Evolutionary conservation across 176 grass and related monocot genomes (phyloP), one percentile per base, ranked within the genome.

Genomic region (Alloteropsis semialata): DNA sequence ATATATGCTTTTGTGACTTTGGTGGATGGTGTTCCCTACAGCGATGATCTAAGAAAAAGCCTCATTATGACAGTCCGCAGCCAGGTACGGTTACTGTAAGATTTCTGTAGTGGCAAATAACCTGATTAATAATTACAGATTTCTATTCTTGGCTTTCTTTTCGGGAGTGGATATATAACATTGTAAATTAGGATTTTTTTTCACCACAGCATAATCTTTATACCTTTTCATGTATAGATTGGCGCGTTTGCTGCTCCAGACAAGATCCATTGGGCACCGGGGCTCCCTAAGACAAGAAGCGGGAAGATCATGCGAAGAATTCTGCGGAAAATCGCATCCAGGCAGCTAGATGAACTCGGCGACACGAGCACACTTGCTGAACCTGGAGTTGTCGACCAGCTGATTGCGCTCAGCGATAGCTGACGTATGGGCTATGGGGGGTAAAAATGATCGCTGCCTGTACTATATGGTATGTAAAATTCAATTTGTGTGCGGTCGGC

Each of bases 281-380:
- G 91, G 57, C 91, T 99, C n/a, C 96, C 96, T 3, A 99, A 99
- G 76, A 99, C 96, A 49, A 80, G 96, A 83, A 99, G 96, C 32
- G 96, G 96, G 41, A 99, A 99, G 86, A 99, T 99, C 74, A 99
- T 99, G 96, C 79, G 96, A 62, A 93, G 96, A 81, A 96, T 99
- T 69, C 59, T 99, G 70, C 82, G 93, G 28, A 99, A 99, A 84
- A 96, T 99, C 10, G 96, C 96, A n/a, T 86, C 93, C 2, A 92
- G 85, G 81, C 96, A 99, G 49, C 77, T 93, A 17, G 88, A 96
- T 51, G 96, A 99, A 81, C 88, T 99, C n/a, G 96, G 96, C 3
- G 96, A 99, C 85, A 99, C 91, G n/a, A 99, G 96, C 83, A 99
- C 96, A 2, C 91, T 99, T 79, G 91, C 93, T 79, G 96, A 99